Evolutionary conservation across 805 yeast species (phyloP), one percentile per base, ranked within the genome.

Genomic region (Hanseniaspora occidentalis): DNA sequence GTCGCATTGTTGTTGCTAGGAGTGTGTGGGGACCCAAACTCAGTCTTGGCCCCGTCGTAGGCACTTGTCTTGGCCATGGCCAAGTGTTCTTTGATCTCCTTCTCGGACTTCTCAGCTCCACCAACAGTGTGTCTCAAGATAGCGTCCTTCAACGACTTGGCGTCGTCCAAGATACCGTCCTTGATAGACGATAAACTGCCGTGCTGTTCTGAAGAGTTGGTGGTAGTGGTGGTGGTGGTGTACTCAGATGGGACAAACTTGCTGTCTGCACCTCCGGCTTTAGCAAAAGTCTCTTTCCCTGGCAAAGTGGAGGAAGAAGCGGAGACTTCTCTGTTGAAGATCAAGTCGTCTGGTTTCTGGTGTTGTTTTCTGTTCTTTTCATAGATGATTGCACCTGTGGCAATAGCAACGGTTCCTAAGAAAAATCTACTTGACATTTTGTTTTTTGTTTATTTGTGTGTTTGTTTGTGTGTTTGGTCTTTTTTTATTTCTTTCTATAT

Each of bases 381-480:
- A 42, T 52, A 52, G 14, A 47, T 39, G 35, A 50, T 43, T 14
- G 52, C 52, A 17, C 54, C 55, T 8, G 57, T 52, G n/a, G 55
- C 50, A 2, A 50, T 47, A 16, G 55, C 58, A 21, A 50, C 54
- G 16, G 56, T 48, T 13, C 56, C 56, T 31, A 53, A 39, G 17
- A 53, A 42, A 33, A 50, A 41, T 47, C 50, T 53, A 16, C 50
- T 42, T 29, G 53, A 48, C 56, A 51, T 41, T 10, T n/a, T 36
- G 6, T 16, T 16, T 3, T 33, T 19, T 48, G 10, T 25, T 22
- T 25, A 2, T 20, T 37, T 26, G 17, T 14, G 24, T 21, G 8
- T 35, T 31, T 35, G 11, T 11, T 33, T 34, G 23, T 27, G 21
- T 8, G 27, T 9, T 36, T 31, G 33, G 2, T 31, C 8, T 35